Evolutionary conservation across 2,329 filamentous ascomycete genomes (phyloP), one percentile per base, ranked within the genome.

Genomic region (Nemania serpens): DNA sequence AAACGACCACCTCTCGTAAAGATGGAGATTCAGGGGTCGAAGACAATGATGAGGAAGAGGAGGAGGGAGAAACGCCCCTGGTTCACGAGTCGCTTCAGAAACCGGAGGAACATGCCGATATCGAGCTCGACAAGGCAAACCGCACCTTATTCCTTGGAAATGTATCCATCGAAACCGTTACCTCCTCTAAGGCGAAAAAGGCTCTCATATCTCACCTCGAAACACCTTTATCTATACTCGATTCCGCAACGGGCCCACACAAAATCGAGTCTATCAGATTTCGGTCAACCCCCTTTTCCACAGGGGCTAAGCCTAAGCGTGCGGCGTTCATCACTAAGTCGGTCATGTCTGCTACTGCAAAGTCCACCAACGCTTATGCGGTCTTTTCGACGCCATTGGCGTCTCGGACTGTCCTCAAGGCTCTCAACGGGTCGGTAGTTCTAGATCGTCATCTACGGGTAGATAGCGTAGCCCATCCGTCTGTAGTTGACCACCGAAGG

Each of bases 131-230:
- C 59, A 97, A 96, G 79, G 91, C 94, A 9, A 85, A 86, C 59
- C 90, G 95, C 58, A 99, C 95, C 6, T 87, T 98, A 43, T 99
- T 98, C 77, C 81, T 99, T 12, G 90, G 91, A 71, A 99, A 99
- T 71, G 91, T 99, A 47, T 93, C 93, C 13, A 88, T 85, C 20
- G 82, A 89, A 54, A 92, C 91, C 43, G 91, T 98, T 70, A 90
- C 87, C 50, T 93, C 90, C 29, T 96, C 96, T 72, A 77, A 87
- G 2, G 89, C 88, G 36, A 93, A 91, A 78, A 96, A 92, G 79
- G 83, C 84, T 2, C 84, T 97, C 33, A 79, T 91, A 66, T 80
- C 84, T 43, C 91, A 97, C 74, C 85, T 97, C 47, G 82, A 84
- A n/a, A 92, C 91, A 1, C 89, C 92, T 70, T 81, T 96, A 51